Conservation (phyloP, 257 asterid genomes). For the Catharanthus roseus region DNA sequence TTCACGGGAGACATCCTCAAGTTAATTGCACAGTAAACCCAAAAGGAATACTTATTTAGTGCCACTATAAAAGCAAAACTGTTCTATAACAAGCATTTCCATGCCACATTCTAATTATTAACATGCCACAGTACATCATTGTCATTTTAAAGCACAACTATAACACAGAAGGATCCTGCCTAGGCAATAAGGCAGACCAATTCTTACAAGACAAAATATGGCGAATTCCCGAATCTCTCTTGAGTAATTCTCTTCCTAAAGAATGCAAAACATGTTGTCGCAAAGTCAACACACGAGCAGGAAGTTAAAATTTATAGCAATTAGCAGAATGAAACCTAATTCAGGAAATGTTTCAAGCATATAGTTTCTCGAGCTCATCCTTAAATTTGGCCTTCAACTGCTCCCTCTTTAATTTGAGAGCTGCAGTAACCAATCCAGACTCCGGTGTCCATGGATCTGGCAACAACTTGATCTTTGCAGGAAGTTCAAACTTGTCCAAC, state of each 20-base stretch:
- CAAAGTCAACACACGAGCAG: neutral
- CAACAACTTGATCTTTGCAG: slow-evolving; percentile 69
- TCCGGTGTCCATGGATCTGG: slow-evolving; percentile 96
- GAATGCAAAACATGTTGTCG: neutral
- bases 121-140: neutral
- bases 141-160: neutral
- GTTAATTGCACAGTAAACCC: neutral
- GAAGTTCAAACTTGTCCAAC: slow-evolving; percentile 75
- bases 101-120: no score
- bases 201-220: neutral
- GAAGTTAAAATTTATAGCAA: neutral
- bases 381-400: slow-evolving; percentile 59
- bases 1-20: no score
- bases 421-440: slow-evolving; percentile 85
- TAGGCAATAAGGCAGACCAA: neutral
- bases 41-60: neutral
- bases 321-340: neutral
- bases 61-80: neutral
- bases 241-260: neutral
- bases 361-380: slow-evolving; percentile 54
- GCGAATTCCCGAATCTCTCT: neutral
- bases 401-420: slow-evolving; percentile 84
- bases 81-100: no score
- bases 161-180: neutral
- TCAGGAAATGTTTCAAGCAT: slow-evolving; percentile 34